Evolutionary conservation across 352 stramenopile species (phyloP), one percentile per base, ranked within the genome.

Genomic region (Pythium volutum): DNA sequence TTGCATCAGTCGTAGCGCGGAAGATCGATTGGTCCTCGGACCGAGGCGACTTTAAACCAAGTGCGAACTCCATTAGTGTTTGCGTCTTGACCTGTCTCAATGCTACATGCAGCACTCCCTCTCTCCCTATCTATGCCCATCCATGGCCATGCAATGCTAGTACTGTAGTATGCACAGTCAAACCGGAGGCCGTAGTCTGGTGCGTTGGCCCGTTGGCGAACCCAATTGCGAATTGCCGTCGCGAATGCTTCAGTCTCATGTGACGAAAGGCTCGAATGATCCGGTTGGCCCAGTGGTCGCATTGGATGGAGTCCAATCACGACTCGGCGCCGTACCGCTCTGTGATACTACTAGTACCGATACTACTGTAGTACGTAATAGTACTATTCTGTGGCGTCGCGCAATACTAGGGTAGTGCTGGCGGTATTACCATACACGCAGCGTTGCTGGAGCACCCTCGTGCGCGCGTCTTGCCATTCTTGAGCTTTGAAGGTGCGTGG

Each of bases 1-100:
- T 66, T 74, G 79, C 73, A 75, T 81, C 79, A 91, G 84, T 93
- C 79, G 79, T 81, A 87, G 67, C 70, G 80, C 79, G 79, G 74
- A 73, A 93, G 78, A 93, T 52, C 54, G 59, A 71, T 77, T 84
- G 77, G 78, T 62, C 64, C 34, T 42, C 48, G 62, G 70, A 81
- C 84, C 82, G 81, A 77, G 71, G 84, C 84, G 63, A 91, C 74
- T 91, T 76, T 88, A 90, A 91, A 91, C 84, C 84, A 93, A 91
- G 84, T 62, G 58, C 62, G 59, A 71, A 87, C 81, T 74, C 41
- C 48, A 41, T 50, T 66, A 70, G 69, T 89, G 80, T 84, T 74
- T 69, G 75, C 65, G 66, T 58, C 81, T 91, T 93, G 83, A 93
- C 83, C 83, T 93, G 83, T 93, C 83, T 93, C 81, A 90, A 79